Base-by-base conservation (phyloP, 2,329 filamentous ascomycete species). In the Herpomyces periplanetae region DNA sequence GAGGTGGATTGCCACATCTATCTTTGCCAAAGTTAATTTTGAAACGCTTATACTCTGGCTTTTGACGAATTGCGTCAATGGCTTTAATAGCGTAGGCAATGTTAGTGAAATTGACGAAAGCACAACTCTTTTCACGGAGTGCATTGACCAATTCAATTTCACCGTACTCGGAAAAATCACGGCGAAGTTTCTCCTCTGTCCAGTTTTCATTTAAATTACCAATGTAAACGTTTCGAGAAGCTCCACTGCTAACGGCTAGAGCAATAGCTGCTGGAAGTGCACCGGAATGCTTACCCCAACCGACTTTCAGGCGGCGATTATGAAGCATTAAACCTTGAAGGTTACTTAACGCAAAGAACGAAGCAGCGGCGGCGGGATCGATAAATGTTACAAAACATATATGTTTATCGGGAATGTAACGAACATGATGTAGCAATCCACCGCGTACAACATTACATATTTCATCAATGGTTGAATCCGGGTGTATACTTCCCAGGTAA, bases 11-110 rank as follows among this genome's bases (percentile, higher is more conserved):
- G 28, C 80, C 80, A 32, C 80, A 96, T 22, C 80, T 60, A 36
- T 96, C 80, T 45, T 96, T 96, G 40, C 80, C 80, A 36, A 96
- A 96, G 46, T 96, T 96, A 38, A 96, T 75, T 51, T 96, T 96
- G 57, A 96, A 96, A 31, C 80, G 61, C 41, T 60, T 68, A 49
- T 96, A 96, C 34, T 96, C 80, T 16, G 91, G 80, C 34, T 73
- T 71, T 33, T 71, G 65, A 22, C 80, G 59, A 27, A 96, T 59
- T 10, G 73, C 80, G 41, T 96, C 80, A 27, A 96, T 96, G 1
- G 80, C 80, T 47, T 96, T 96, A 48, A 96, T 96, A 19, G 80
- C 80, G 31, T 96, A 96, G 34, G 80, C 80, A 35, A 96, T 96
- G 44, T 96, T 96, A 35, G 80, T 96, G 39, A 96, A 96, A 45